phyloP scores from a whole-genome alignment of 2,329 filamentous ascomycete genomes.

The Daldinia eschscholtzii region DNA sequence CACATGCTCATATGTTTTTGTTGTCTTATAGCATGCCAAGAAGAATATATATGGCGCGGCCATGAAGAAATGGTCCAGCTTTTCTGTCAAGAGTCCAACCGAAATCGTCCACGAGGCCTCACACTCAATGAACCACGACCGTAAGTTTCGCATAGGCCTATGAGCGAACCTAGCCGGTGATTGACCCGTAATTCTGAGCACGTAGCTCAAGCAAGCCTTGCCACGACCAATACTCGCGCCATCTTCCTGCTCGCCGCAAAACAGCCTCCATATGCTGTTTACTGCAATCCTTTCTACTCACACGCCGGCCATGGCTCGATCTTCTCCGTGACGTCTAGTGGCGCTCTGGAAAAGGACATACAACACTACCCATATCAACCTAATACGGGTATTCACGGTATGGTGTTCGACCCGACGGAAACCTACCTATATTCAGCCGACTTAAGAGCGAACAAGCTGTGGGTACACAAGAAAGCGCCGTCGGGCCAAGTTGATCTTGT shows the following conservation, averaged over 20 bases:
- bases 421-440: slow-evolving; percentile 84
- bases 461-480: slow-evolving; percentile 80
- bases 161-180: slow-evolving; percentile 29
- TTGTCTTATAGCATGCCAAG: slow-evolving; percentile 72
- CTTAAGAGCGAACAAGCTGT: slow-evolving; percentile 82
- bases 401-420: slow-evolving; percentile 82
- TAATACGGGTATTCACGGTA: slow-evolving; percentile 81
- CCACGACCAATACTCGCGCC: slow-evolving; percentile 84
- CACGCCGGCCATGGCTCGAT: slow-evolving; percentile 86
- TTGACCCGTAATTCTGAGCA: slow-evolving; percentile 33
- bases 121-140: slow-evolving; percentile 80
- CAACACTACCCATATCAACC: slow-evolving; percentile 81
- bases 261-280: slow-evolving; percentile 83
- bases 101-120: slow-evolving; percentile 82
- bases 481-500: slow-evolving; percentile 75
- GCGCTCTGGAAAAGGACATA: slow-evolving; percentile 72
- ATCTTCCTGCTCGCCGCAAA: slow-evolving; percentile 88
- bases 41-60: slow-evolving; percentile 90
- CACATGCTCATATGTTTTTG: slow-evolving; percentile 43
- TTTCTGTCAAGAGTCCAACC: slow-evolving; percentile 78
- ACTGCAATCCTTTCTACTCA: slow-evolving; percentile 92
- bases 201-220: slow-evolving; percentile 74
- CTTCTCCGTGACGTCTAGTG: slow-evolving; percentile 71
- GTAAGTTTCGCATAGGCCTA: slow-evolving; percentile 61
- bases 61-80: slow-evolving; percentile 95